Conservation (phyloP, 192 early-diverging fungal species). For the Coemansia sp. region DNA sequence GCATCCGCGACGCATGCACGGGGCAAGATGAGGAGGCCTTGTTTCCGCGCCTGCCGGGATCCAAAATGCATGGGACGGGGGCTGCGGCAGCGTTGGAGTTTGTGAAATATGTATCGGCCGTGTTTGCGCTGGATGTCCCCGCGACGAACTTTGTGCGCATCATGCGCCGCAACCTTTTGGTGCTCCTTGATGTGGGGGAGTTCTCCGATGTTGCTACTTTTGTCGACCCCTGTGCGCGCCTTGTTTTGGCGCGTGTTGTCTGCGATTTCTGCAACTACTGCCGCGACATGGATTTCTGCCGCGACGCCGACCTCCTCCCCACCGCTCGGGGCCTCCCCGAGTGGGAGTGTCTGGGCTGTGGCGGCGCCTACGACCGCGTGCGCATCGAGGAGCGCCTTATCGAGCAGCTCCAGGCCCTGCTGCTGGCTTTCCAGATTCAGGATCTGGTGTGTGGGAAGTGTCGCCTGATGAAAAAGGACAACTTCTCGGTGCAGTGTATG, state of each 20-base stretch:
- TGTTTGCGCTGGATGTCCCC: constrained; percentile 72
- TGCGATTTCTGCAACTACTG: constrained; percentile 87
- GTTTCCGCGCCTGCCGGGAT: constrained; percentile 74
- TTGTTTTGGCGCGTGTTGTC: constrained; percentile 76
- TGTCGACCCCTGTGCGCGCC: constrained; percentile 78
- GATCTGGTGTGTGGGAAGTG: constrained; percentile 85
- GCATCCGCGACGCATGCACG: constrained; percentile 56
- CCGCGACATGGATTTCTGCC: constrained; percentile 88
- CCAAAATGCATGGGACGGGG: constrained; percentile 12
- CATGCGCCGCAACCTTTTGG: constrained; percentile 77
- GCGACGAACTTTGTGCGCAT: constrained; percentile 79
- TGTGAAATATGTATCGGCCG: constrained; percentile 72
- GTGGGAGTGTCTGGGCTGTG: constrained; percentile 81
- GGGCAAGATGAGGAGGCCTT: constrained; percentile 24
- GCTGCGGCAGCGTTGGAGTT: constrained; percentile 82
- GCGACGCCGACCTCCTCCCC: constrained; percentile 71
- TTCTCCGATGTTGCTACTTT: constrained; percentile 80
- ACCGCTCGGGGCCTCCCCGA: constrained; percentile 17
- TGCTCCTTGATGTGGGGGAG: constrained; percentile 74
- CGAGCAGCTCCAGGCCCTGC: constrained; percentile 63
- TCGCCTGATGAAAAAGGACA: constrained; percentile 74
- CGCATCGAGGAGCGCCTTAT: constrained; percentile 84
- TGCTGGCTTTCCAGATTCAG: constrained; percentile 85
- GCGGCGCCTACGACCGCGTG: constrained; percentile 72
- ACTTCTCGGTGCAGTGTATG: constrained; percentile 70